phyloP scores from a whole-genome alignment of 345 rosid genomes.

The Salix purpurea region DNA sequence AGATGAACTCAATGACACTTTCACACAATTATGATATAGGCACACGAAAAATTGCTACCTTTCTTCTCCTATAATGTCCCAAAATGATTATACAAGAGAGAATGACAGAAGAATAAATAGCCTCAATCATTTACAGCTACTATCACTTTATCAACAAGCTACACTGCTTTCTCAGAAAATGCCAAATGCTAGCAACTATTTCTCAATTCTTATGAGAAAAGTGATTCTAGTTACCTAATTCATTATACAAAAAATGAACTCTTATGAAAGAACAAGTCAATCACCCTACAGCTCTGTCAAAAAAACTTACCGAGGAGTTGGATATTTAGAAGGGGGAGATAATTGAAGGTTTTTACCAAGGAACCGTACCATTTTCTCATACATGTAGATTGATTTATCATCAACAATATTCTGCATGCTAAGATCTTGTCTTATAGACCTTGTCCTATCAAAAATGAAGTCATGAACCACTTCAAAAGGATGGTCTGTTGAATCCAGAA shows the following conservation, averaged over 20 bases:
- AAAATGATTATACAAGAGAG: no score
- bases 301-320: not conserved
- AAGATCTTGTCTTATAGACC: slow-evolving; percentile 92
- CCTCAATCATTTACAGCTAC: no score
- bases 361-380: slow-evolving; percentile 71
- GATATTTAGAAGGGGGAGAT: not conserved
- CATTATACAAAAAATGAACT: not conserved
- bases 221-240: not conserved
- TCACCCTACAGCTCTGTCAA: not conserved
- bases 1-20: not conserved
- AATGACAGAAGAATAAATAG: no score
- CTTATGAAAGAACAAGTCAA: not conserved
- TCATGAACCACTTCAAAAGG: slow-evolving; percentile 86
- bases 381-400: slow-evolving; percentile 57
- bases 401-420: slow-evolving; percentile 75
- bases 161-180: not conserved
- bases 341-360: slow-evolving; percentile 6
- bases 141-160: not conserved
- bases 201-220: not conserved
- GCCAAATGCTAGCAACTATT: not conserved
- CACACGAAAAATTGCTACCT: no score
- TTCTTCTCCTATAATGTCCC: no score
- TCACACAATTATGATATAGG: no score
- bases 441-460: slow-evolving; percentile 85
- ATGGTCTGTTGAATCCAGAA: slow-evolving; percentile 52